phyloP scores from a whole-genome alignment of 2,329 filamentous ascomycete species.

The Sphaerulina musiva region DNA sequence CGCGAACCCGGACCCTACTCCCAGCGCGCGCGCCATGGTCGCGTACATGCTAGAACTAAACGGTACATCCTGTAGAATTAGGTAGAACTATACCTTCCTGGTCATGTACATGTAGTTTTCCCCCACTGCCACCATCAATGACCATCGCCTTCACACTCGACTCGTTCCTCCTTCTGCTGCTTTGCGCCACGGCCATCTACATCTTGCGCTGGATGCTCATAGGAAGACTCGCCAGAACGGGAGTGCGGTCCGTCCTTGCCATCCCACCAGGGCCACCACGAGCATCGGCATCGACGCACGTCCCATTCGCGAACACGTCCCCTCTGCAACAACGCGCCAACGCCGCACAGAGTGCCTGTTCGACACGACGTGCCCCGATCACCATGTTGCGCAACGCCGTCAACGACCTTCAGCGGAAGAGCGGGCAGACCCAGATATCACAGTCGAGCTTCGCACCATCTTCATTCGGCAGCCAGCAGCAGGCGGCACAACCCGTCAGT shows the following conservation, averaged over 20 bases:
- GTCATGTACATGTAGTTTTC: too few species aligned
- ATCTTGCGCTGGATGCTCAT: slow-evolving; percentile 29
- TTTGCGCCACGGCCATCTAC: slow-evolving; percentile 14
- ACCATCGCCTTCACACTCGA: neutral
- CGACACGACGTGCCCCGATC: slow-evolving; percentile 12
- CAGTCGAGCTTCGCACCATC: slow-evolving; percentile 55
- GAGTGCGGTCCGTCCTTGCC: slow-evolving; percentile 19
- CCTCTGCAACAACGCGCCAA: neutral
- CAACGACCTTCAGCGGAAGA: slow-evolving; percentile 35
- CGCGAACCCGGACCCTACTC: neutral
- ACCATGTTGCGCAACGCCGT: slow-evolving; percentile 41
- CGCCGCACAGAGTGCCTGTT: neutral
- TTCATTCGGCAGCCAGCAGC: slow-evolving; percentile 47
- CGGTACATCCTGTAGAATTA: too few species aligned
- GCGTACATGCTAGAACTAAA: neutral
- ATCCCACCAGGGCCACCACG: slow-evolving; percentile 11
- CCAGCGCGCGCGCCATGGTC: neutral
- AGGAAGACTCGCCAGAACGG: slow-evolving; percentile 23
- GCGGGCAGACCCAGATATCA: slow-evolving; percentile 30
- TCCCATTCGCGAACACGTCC: slow-evolving; percentile 8
- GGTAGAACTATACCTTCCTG: too few species aligned
- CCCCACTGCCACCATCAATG: slow-evolving; percentile 1
- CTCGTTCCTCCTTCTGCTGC: slow-evolving; percentile 6
- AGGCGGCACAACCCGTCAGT: slow-evolving; percentile 15
- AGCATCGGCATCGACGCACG: neutral